These are phyloP conservation scores for Hansenula sp. DNA, from an alignment of 1,139 yeast species.

Conservation along the genomic window DNA sequence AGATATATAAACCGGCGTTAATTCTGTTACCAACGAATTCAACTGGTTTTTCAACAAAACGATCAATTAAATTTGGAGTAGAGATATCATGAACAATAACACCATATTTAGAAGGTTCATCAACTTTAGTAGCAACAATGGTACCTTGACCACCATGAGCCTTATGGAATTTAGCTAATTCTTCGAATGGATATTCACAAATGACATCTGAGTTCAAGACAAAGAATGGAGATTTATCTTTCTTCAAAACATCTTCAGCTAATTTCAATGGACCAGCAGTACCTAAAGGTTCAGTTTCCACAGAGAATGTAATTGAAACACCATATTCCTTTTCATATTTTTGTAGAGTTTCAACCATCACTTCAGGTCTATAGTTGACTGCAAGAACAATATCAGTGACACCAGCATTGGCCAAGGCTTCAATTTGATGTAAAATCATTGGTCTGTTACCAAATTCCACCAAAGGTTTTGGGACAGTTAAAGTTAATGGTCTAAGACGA, in stretches of 20 bases:
- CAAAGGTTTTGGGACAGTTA: slow-evolving; percentile 96
- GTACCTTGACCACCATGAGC: slow-evolving; percentile 98
- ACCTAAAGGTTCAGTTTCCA: slow-evolving; percentile 98
- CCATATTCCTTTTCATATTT: slow-evolving; percentile 95
- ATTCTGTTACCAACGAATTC: slow-evolving; percentile 98
- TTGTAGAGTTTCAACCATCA: slow-evolving; percentile 93
- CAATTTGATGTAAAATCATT: slow-evolving; percentile 95
- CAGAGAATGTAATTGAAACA: slow-evolving; percentile 92
- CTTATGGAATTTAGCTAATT: slow-evolving; percentile 88
- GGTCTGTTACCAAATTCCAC: slow-evolving; percentile 99
- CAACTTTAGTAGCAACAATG: slow-evolving; percentile 98
- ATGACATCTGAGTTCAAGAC: slow-evolving; percentile 98
- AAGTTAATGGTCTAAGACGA: slow-evolving; percentile 97
- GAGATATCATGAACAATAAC: slow-evolving; percentile 96
- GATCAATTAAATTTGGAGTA: slow-evolving; percentile 89
- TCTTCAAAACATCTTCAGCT: slow-evolving; percentile 90
- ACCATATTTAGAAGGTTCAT: slow-evolving; percentile 99
- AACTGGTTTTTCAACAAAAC: slow-evolving; percentile 99
- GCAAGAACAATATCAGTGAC: slow-evolving; percentile 98
- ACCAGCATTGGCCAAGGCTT: slow-evolving; percentile 97
- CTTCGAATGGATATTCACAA: slow-evolving; percentile 96
- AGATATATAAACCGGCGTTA: slow-evolving; percentile 94
- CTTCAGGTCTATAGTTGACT: slow-evolving; percentile 99
- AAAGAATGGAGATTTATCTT: slow-evolving; percentile 95
- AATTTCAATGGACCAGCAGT: slow-evolving; percentile 99